Evolutionary conservation across 2,329 filamentous ascomycete species (phyloP).

Genomic region (Talaromyces sp.): DNA sequence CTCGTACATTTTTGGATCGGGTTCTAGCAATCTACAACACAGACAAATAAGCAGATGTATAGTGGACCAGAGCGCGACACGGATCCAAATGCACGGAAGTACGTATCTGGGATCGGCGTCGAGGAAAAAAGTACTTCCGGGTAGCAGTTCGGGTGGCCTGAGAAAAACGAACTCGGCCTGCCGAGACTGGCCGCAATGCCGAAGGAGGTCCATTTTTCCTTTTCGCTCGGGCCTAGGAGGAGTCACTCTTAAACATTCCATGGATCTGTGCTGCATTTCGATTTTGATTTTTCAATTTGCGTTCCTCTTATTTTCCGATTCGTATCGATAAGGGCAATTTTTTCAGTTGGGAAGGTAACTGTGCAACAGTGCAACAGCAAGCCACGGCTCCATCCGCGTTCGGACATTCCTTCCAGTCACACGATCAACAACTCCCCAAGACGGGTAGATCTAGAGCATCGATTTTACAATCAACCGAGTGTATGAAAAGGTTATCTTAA

Average conservation of each 20-base stretch:
- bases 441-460: slow-evolving; percentile 4
- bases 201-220: background rate
- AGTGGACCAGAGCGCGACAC: background rate
- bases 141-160: background rate
- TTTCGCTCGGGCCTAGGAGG: background rate
- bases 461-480: background rate
- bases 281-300: background rate
- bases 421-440: slow-evolving; percentile 12
- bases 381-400: background rate
- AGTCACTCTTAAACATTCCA: background rate
- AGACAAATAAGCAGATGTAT: background rate
- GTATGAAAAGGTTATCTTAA: background rate
- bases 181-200: background rate
- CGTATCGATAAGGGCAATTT: background rate
- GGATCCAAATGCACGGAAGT: too few relatives aligned
- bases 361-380: background rate
- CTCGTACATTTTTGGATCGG: background rate
- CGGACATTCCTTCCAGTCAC: slow-evolving; percentile 14
- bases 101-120: background rate
- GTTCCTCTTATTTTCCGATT: slow-evolving; percentile 2
- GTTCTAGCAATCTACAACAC: background rate
- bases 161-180: slow-evolving; percentile 4
- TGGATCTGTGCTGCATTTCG: background rate
- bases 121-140: slow-evolving; percentile 5
- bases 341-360: background rate